Evolutionary conservation across 108 stramenopile genomes (phyloP).

Genomic region (Cyclotella sp.): DNA sequence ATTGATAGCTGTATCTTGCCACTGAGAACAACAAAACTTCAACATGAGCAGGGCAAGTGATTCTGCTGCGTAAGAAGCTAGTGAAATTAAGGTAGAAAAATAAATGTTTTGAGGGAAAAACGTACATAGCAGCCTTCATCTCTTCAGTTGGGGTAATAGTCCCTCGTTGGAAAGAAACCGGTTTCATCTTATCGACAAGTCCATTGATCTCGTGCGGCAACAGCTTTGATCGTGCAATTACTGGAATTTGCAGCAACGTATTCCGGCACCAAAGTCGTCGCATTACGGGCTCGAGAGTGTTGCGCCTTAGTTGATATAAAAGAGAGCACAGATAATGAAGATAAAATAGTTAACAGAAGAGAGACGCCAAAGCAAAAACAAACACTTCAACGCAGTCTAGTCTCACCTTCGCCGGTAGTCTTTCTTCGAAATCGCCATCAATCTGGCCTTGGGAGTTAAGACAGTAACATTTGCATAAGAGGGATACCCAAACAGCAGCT

Average conservation of each 20-base stretch:
- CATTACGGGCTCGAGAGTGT: constrained; percentile 44
- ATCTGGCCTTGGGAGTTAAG: constrained; percentile 35
- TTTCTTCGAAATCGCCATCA: constrained; percentile 51
- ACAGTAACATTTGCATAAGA: constrained; percentile 50
- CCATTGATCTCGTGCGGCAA: constrained; percentile 46
- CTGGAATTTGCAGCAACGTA: constrained; percentile 40
- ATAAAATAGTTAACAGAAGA: neutral
- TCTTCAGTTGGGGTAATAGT: constrained; percentile 25
- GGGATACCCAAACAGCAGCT: constrained; percentile 29
- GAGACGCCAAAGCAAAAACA: neutral
- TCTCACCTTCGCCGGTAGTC: constrained; percentile 41
- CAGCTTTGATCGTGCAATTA: constrained; percentile 48
- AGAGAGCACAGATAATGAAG: neutral
- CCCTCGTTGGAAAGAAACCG: constrained; percentile 37
- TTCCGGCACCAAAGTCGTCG: constrained; percentile 39
- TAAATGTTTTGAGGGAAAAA: neutral
- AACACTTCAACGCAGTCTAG: neutral
- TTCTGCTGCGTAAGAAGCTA: too few relatives aligned
- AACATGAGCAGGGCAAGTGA: neutral
- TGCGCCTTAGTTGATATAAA: constrained; percentile 1
- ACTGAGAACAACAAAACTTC: constrained; percentile 26
- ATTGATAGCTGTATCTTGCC: constrained; percentile 45
- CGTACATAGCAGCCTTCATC: constrained; percentile 45
- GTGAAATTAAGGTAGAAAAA: too few relatives aligned
- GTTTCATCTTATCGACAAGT: constrained; percentile 40